Evolutionary conservation across 2,329 filamentous ascomycete species (phyloP), one percentile per base, ranked within the genome.

Genomic region (Saccharata proteae): DNA sequence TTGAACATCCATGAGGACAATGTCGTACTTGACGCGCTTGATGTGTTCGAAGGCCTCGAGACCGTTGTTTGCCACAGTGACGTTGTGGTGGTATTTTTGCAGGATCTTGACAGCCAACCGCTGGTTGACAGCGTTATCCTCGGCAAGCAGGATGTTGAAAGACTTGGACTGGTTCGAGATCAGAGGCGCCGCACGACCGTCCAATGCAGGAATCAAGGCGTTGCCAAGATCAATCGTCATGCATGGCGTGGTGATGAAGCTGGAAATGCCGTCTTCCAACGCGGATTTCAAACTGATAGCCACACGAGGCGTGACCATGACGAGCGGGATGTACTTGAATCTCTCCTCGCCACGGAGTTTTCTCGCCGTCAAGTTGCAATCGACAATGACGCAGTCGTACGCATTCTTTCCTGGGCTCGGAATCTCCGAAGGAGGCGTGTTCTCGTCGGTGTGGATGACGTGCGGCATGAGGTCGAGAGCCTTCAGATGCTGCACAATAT

Each of bases 1-100:
- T 55, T 96, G 90, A 12, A 98, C 90, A 52, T 98, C 90, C 90
- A 98, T 98, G 29, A 98, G 69, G 41, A 98, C 90, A 39, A 93
- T 83, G 55, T 98, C 90, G 54, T 92, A 98, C 52, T 83, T 80
- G 61, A 80, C 88, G 52, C 78, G 74, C 66, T 92, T 86, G 45
- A 94, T 77, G n/a, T 81, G 77, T 50, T 94, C 81, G 10, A 96
- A 76, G 2, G 90, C 90, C 51, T 96, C 88, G 41, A 86, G 71
- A 38, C 90, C 90, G 52, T 98, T 98, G 46, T 86, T 84, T 25
- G 93, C 90, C 15, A 98, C 90, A 1, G 81, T 88, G 15, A 92
- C 83, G 16, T 78, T 77, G 51, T 92, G 83, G 50, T 94, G 86
- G 56, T 94, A 93, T 58, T 94, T 94, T 58, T 94, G 84, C 17